These are phyloP conservation scores for Juglanconis juglandina DNA, from an alignment of 2,329 filamentous ascomycete species.

Conservation along the genomic window DNA sequence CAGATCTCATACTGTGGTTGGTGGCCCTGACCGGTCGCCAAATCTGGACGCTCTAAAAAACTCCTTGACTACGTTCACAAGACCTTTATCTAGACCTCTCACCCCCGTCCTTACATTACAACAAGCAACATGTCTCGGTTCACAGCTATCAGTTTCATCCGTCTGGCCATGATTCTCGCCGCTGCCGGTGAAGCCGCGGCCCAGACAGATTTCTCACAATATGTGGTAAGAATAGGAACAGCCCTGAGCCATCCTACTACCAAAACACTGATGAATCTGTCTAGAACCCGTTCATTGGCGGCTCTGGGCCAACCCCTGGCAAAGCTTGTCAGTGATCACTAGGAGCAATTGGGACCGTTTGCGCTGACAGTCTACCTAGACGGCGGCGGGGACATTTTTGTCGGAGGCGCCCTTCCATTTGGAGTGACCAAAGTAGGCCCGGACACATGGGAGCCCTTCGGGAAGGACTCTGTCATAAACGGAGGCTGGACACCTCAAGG, in stretches of 20 bases:
- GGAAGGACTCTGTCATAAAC: constrained; percentile 26
- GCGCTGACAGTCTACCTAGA: constrained; percentile 13
- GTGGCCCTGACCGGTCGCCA: too few relatives aligned
- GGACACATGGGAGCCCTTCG: constrained; percentile 31
- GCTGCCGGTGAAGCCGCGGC: background rate
- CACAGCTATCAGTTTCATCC: background rate
- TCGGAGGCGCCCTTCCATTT: constrained; percentile 40
- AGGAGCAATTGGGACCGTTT: background rate
- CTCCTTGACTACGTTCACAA: too few relatives aligned
- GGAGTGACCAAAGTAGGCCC: constrained; percentile 44
- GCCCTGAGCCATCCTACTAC: background rate
- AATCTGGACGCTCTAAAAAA: too few relatives aligned
- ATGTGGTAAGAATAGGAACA: background rate
- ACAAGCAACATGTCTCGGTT: background rate
- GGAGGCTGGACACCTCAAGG: constrained; percentile 38
- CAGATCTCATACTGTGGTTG: too few relatives aligned
- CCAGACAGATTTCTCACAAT: constrained; percentile 11
- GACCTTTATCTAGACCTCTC: too few relatives aligned
- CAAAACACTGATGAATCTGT: constrained; percentile 33
- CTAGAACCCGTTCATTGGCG: constrained; percentile 45
- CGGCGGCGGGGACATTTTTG: constrained; percentile 42
- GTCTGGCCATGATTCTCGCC: background rate
- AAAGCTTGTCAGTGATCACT: constrained; percentile 28
- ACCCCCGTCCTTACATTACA: background rate
- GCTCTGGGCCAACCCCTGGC: constrained; percentile 41